Conservation (phyloP, 768 basidiomycete genomes). For the Leccinum variicolor region DNA sequence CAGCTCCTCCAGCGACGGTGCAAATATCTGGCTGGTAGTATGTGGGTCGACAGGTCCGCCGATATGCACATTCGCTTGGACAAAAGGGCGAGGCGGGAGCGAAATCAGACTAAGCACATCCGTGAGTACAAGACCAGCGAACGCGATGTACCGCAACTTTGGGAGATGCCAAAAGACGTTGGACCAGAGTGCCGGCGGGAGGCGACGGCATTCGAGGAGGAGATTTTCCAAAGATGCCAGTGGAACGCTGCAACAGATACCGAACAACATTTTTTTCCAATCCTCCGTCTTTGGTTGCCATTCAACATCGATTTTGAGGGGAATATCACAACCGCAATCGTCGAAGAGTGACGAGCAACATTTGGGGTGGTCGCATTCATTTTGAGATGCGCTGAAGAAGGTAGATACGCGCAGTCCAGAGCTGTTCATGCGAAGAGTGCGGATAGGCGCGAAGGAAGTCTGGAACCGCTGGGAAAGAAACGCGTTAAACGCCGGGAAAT, state of each 20-base stretch:
- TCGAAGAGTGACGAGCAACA: not conserved
- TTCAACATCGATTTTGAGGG: not conserved
- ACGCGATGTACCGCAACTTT: not conserved
- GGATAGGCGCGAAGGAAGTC: not conserved
- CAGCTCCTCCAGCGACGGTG: not conserved
- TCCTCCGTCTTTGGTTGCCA: not conserved
- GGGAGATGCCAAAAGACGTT: not conserved
- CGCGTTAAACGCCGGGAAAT: not conserved
- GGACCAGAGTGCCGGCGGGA: not conserved
- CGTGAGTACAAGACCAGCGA: not conserved
- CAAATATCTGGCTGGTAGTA: not conserved
- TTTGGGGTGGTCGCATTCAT: not conserved
- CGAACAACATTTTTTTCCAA: not conserved
- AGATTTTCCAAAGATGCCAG: not conserved
- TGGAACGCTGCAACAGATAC: not conserved
- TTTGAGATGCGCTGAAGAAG: not conserved
- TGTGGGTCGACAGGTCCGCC: not conserved
- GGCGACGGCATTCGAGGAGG: not conserved
- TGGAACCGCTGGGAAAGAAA: not conserved
- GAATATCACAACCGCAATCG: not conserved
- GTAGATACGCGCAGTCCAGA: not conserved
- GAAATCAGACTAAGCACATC: not conserved
- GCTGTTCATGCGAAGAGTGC: not conserved
- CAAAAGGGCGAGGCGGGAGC: not conserved
- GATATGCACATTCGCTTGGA: not conserved